These are phyloP conservation scores for Aureobasidium zeae DNA, from an alignment of 2,329 filamentous ascomycete genomes.

Conservation along the genomic window DNA sequence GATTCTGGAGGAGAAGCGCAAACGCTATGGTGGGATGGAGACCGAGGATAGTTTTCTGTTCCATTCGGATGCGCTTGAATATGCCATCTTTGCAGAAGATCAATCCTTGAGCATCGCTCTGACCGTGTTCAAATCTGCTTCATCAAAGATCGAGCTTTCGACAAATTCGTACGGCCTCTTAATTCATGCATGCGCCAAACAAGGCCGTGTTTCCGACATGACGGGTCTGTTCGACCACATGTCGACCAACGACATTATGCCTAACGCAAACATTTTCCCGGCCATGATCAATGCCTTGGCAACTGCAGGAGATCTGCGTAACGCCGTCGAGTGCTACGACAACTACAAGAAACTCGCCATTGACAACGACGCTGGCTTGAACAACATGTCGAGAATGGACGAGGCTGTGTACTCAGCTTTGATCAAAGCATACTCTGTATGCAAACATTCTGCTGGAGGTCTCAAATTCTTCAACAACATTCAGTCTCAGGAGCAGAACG, in stretches of 20 bases:
- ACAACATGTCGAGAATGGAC: slow-evolving; percentile 63
- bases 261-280: slow-evolving; percentile 74
- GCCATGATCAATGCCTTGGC: slow-evolving; percentile 94
- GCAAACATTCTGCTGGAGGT: slow-evolving; percentile 70
- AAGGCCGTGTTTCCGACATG: slow-evolving; percentile 79
- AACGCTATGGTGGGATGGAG: slow-evolving; percentile 76
- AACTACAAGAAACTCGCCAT: slow-evolving; percentile 88
- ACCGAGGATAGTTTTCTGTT: slow-evolving; percentile 80
- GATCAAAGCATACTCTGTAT: slow-evolving; percentile 77
- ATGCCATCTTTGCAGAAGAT: slow-evolving; percentile 77
- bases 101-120: slow-evolving; percentile 77
- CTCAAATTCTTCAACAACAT: slow-evolving; percentile 80
- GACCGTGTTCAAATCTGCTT: slow-evolving; percentile 73
- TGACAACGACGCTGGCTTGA: slow-evolving; percentile 64
- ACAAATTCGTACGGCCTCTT: slow-evolving; percentile 76
- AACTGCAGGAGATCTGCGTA: slow-evolving; percentile 67
- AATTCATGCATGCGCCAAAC: slow-evolving; percentile 76
- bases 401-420: slow-evolving; percentile 83
- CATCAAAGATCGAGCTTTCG: slow-evolving; percentile 58
- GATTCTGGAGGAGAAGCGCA: slow-evolving; percentile 68
- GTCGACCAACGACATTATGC: slow-evolving; percentile 65
- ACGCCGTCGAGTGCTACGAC: slow-evolving; percentile 89
- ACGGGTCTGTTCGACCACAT: slow-evolving; percentile 84
- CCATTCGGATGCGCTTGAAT: slow-evolving; percentile 76
- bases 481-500: slow-evolving; percentile 22